Evolutionary conservation across 2,329 filamentous ascomycete genomes (phyloP), one percentile per base, ranked within the genome.

Genomic region (Alternaria sp.): DNA sequence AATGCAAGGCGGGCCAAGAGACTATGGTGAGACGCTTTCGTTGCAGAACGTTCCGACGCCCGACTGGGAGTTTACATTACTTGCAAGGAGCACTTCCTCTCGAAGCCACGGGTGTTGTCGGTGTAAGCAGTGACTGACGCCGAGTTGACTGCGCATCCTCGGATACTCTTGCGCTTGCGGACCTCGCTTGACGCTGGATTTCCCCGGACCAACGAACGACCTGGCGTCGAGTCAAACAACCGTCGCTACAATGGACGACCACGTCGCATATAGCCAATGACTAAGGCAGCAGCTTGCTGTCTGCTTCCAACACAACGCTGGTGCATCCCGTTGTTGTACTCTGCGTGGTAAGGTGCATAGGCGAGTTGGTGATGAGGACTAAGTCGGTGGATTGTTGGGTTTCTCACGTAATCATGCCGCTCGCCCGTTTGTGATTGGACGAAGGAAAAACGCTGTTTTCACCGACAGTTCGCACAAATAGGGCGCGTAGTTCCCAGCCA

Each of bases 1-100:
- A 61, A 66, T 59, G 46, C 60, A 60, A 66, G 51, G 69, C 62
- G 62, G 58, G 59, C 57, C 66, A 71, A 65, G 69, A 66, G 66
- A 18, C 57, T 12, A 65, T 65, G 51, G 64, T 72, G 69, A 70
- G 69, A 72, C 69, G 53, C 51, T 49, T 48, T 51, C 46, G 60
- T 65, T 65, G 58, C 64, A 62, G 51, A 60, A 57, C 11, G 48
- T 49, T 28, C 59, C 62, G 54, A 34, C 36, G 42, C 42, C 56
- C 55, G 46, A 46, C 22, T 18, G 32, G 38, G 59, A 46, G 36
- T 12, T 39, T 41, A 22, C 18, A 22, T 20, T 41, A 41, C 4
- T 22, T 41, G 18, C 38, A 41, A 22, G 18, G 18, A 20, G 36
- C 34, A 22, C 32, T 47, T n/a, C 18, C 22, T 26, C 20, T 28